phyloP scores from a whole-genome alignment of 2,329 filamentous ascomycete genomes.

The Amauroascus verrucosus region DNA sequence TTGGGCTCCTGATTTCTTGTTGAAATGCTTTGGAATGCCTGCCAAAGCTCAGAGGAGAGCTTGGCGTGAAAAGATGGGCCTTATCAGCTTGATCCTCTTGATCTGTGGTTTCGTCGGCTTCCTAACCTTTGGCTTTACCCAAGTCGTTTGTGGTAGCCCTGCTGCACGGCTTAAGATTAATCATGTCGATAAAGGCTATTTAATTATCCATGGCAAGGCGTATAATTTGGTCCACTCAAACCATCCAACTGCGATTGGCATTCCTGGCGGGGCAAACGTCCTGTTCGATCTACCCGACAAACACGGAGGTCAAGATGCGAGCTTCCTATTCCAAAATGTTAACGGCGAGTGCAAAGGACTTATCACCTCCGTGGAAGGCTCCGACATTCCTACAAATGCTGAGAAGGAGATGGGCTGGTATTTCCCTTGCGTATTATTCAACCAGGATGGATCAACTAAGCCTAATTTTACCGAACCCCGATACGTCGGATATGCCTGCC shows the following conservation, averaged over 20 bases:
- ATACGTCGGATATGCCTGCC: conserved; percentile 80
- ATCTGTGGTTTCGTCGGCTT: conserved; percentile 89
- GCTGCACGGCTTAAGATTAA: conserved; percentile 69
- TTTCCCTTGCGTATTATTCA: conserved; percentile 84
- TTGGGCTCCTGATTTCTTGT: conserved; percentile 77
- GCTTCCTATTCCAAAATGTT: conserved; percentile 96
- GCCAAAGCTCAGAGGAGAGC: conserved; percentile 79
- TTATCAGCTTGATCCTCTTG: conserved; percentile 82
- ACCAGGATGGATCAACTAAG: conserved; percentile 77
- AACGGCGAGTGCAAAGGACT: conserved; percentile 92
- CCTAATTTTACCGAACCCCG: conserved; percentile 64
- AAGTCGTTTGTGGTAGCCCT: conserved; percentile 68
- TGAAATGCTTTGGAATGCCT: conserved; percentile 76
- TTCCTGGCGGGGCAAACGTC: conserved; percentile 65
- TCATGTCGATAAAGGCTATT: conserved; percentile 67
- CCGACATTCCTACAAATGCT: conserved; percentile 67
- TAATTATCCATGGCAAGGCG: conserved; percentile 92
- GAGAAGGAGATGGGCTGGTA: conserved; percentile 83
- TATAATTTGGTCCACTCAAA: conserved; percentile 69
- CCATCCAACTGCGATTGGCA: conserved; percentile 71
- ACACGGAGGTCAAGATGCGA: conserved; percentile 81
- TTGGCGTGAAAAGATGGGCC: conserved; percentile 95
- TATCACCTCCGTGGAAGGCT: conserved; percentile 60
- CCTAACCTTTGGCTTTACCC: conserved; percentile 91
- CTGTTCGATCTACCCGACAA: conserved; percentile 75